These are phyloP conservation scores for Auriculariales sp. DNA, from an alignment of 768 basidiomycete genomes.

Conservation along the genomic window DNA sequence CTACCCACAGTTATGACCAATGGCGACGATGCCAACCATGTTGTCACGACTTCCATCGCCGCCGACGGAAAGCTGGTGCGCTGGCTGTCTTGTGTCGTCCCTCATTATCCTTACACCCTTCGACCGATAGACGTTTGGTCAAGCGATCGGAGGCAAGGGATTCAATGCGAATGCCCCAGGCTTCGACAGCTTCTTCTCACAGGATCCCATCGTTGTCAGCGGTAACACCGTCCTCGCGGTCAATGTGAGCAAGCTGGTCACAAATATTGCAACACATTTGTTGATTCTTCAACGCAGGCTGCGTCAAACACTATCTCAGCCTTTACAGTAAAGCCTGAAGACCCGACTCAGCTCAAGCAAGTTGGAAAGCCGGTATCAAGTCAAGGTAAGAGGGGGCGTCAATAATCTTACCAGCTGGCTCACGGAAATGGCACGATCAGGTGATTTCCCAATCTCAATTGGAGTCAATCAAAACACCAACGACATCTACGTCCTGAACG, in stretches of 20 bases:
- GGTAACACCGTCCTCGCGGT: conserved; percentile 22
- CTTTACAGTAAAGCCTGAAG: conserved; percentile 18
- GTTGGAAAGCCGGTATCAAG: conserved; percentile 11
- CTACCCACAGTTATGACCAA: conserved; percentile 42
- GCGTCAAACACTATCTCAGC: conserved; percentile 20
- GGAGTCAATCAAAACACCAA: conserved; percentile 20
- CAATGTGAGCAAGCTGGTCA: conserved; percentile 14
- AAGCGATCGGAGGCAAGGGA: conserved; percentile 17
- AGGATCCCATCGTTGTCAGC: conserved; percentile 24
- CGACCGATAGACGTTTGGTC: conserved; percentile 14
- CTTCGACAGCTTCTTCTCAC: conserved; percentile 27
- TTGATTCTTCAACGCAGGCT: neutral
- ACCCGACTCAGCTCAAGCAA: conserved; percentile 11
- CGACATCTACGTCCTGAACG: conserved; percentile 27
- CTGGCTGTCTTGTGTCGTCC: neutral
- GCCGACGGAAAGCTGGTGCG: conserved; percentile 19
- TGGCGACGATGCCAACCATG: conserved; percentile 28
- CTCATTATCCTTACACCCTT: no score
- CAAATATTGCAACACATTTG: neutral
- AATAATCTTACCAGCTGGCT: neutral
- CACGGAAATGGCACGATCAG: conserved; percentile 2
- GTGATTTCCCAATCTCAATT: conserved; percentile 17
- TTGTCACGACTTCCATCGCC: conserved; percentile 27
- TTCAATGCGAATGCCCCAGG: conserved; percentile 11
- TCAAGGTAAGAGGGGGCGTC: neutral